Evolutionary conservation across 2,329 filamentous ascomycete genomes (phyloP), one percentile per base, ranked within the genome.

Genomic region (Cercospora nicotianae): DNA sequence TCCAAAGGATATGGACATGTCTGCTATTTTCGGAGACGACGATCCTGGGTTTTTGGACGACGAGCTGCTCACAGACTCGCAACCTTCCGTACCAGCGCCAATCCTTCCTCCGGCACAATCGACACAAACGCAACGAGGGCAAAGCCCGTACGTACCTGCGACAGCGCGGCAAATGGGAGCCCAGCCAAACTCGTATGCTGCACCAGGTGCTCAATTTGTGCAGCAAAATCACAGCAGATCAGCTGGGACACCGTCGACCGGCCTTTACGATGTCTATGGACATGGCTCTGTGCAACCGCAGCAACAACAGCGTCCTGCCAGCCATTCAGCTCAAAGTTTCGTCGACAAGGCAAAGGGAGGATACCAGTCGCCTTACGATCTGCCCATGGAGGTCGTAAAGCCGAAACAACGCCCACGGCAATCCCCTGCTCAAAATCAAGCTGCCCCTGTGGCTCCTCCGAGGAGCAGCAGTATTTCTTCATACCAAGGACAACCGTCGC

Each of bases 351-450:
- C 92, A 3, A 98, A 96, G 80, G 92, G 92, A 65, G 94, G 94
- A 7, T 99, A 99, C 78, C 87, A 90, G 60, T 98, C 94, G 20
- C 95, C 95, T 0, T 99, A 97, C 75, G 96, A 99, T 80, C 84
- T 99, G 20, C 95, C 95, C 3, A 92, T 95, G 80, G 94, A 97
- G 64, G 86, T 99, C 31, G 87, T 91, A 30, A 91, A 90, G 73
- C 90, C 75, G 84, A 89, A 78, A 90, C 91, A 82, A 66, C 77
- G 80, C 60, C 70, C 71, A 76, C 80, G 39, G 73, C 72, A 64
- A 73, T 76, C 81, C 36, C 66, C 68, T 31, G 64, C 67, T 18
- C 51, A 68, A 30, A 36, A 64, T 7, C 59, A 63, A 60, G 31
- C 68, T 31, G 64, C 70, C 12, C 83, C 85, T 13, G 81, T 84